Evolutionary conservation across 306 rosid species (phyloP), one percentile per base, ranked within the genome.

Genomic region (Lupinus albus): DNA sequence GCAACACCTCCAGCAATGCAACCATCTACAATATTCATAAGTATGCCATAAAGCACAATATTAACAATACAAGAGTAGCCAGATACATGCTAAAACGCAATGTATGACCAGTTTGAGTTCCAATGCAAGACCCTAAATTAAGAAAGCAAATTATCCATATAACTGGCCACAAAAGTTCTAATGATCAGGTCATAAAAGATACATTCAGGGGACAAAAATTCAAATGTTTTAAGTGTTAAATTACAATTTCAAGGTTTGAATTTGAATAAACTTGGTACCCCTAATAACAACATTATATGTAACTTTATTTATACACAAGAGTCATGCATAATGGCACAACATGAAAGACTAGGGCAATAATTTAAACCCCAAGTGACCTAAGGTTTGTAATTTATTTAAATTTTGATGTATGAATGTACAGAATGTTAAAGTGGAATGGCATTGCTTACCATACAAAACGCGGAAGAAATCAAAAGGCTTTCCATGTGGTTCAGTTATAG

Each of bases 1-100:
- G 98, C 91, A 64, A 84, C 72, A 73, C 95, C 98, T 77, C 96
- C 98, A 70, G 98, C 95, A 63, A 92, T 77, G 50, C 86, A 81
- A 78, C 98, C 96, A 74, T 92, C 98, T 92, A 80, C 80, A 76
- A 85, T 59, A 80, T 84, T 64, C 64, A 76, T 72, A 52, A 45
- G 18, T n/a, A 67, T 12, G 36, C 5, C 42, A 61, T 8, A 16
- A 38, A 33, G 18, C 14, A 68, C 59, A 69, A 10, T 33, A 18
- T 52, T 42, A 32, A 39, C 5, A 76, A 42, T 46, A 45, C 17
- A 58, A 60, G 51, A 55, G 61, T 56, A 8, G 14, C 18, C 12
- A 48, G n/a, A 46, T 45, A 21, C 4, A 28, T 63, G 44, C 41
- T 33, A 32, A 54, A 57, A 69, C 11, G 48, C 41, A 79, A 65